phyloP scores from a whole-genome alignment of 306 rosid genomes.

The Ochetophila trinervis region DNA sequence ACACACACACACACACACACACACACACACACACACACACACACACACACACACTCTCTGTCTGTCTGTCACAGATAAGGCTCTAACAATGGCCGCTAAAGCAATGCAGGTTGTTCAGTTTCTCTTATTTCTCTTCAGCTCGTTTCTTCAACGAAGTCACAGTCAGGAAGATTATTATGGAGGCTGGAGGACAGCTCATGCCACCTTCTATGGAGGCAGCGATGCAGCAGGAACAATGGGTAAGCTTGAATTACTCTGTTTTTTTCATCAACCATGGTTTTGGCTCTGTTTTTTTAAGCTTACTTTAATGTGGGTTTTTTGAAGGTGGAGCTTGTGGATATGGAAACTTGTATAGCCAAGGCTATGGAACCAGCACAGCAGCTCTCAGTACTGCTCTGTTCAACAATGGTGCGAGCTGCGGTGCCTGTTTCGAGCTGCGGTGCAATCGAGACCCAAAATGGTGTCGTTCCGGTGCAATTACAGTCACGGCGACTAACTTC shows the following conservation, averaged over 20 bases:
- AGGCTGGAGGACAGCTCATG: conserved; percentile 36
- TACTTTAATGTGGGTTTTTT: neutral
- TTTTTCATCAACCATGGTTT: neutral
- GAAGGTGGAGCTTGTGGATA: conserved; percentile 47
- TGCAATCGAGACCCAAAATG: conserved; percentile 40
- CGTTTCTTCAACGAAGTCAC: neutral
- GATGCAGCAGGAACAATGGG: conserved; percentile 48
- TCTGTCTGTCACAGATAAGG: neutral
- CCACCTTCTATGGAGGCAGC: conserved; percentile 44
- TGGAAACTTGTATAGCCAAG: conserved; percentile 42
- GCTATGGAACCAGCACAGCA: conserved; percentile 39
- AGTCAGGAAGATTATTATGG: neutral
- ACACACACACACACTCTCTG: neutral
- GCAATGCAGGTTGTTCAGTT: conserved; percentile 17
- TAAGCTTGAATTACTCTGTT: neutral
- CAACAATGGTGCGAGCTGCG: conserved; percentile 37
- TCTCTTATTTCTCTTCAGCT: conserved; percentile 1
- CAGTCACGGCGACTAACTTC: conserved; percentile 36
- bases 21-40: too few species aligned
- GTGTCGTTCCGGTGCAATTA: conserved; percentile 36
- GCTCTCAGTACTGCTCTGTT: conserved; percentile 39
- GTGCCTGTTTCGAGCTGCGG: conserved; percentile 30
- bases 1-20: too few species aligned
- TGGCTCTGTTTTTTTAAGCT: neutral
- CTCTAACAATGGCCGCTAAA: neutral